phyloP scores from a whole-genome alignment of 192 early-diverging fungal genomes.

The Dimargaris verticillata region DNA sequence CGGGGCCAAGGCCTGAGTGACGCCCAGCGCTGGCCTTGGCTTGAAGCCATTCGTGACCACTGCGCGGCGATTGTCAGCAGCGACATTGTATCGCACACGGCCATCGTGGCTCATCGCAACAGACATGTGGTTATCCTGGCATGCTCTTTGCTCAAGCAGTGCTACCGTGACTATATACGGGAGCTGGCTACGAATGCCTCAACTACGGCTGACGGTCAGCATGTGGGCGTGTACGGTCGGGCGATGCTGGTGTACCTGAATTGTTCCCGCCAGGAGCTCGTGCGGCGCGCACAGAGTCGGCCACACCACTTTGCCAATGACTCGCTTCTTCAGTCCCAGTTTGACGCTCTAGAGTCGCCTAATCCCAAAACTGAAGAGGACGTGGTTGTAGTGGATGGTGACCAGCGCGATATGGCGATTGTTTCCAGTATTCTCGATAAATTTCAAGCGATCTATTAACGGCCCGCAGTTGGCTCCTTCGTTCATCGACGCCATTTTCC shows the following conservation, averaged over 20 bases:
- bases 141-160: slow-evolving; percentile 43
- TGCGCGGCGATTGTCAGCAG: slow-evolving; percentile 13
- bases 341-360: slow-evolving; percentile 37
- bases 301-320: slow-evolving; percentile 36
- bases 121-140: slow-evolving; percentile 32
- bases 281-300: slow-evolving; percentile 27
- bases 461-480: no score
- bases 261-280: slow-evolving; percentile 28
- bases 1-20: slow-evolving; percentile 37
- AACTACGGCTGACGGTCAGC: not conserved
- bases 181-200: not conserved
- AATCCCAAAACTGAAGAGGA: slow-evolving; percentile 19
- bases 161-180: slow-evolving; percentile 43
- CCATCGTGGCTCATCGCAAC: not conserved
- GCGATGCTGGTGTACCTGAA: slow-evolving; percentile 40
- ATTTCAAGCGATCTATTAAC: no score
- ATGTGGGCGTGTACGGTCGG: not conserved
- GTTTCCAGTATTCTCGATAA: no score
- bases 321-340: slow-evolving; percentile 39
- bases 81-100: not conserved
- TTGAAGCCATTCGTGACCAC: slow-evolving; percentile 26
- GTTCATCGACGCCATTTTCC: no score
- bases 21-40: slow-evolving; percentile 52
- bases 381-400: slow-evolving; percentile 11
- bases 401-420: not conserved